These are phyloP conservation scores for Colletotrichum neosansevieriae DNA, from an alignment of 2,329 filamentous ascomycete species.

Conservation along the genomic window DNA sequence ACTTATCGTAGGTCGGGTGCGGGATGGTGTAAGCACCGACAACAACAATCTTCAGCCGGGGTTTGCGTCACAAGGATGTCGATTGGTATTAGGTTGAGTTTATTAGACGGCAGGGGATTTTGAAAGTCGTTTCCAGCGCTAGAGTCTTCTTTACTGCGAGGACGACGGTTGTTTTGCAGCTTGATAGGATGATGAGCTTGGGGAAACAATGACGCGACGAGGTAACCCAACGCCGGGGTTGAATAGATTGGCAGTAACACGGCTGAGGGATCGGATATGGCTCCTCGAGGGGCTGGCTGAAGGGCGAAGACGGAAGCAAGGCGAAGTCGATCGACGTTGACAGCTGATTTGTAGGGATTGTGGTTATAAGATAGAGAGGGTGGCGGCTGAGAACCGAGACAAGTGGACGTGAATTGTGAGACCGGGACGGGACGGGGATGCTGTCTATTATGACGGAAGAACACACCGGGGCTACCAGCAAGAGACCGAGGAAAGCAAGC, in stretches of 20 bases:
- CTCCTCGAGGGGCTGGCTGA: constrained; percentile 14
- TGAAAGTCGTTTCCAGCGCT: constrained; percentile 13
- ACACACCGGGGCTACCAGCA: neutral
- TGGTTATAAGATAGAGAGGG: constrained; percentile 13
- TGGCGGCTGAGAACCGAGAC: constrained; percentile 37
- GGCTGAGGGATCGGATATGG: neutral
- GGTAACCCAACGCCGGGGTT: neutral
- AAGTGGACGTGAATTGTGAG: constrained; percentile 18
- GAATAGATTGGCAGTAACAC: neutral
- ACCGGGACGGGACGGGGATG: constrained; percentile 16
- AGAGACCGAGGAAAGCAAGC: constrained; percentile 30
- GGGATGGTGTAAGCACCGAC: constrained; percentile 15
- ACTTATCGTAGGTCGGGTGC: constrained; percentile 10
- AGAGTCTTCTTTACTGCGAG: constrained; percentile 2
- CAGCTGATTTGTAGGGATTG: constrained; percentile 2
- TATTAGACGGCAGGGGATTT: constrained; percentile 17
- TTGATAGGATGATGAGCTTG: constrained; percentile 24
- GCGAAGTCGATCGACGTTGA: constrained; percentile 12
- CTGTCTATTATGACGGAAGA: constrained; percentile 29
- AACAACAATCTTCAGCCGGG: constrained; percentile 38
- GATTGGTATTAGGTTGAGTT: constrained; percentile 27
- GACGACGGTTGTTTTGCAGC: constrained; percentile 14
- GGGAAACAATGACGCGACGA: constrained; percentile 19
- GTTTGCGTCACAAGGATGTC: constrained; percentile 31
- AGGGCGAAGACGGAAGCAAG: constrained; percentile 6